Evolutionary conservation across 495 filamentous ascomycete genomes (phyloP), one percentile per base, ranked within the genome.

Genomic region (Cenococcum geophilum): DNA sequence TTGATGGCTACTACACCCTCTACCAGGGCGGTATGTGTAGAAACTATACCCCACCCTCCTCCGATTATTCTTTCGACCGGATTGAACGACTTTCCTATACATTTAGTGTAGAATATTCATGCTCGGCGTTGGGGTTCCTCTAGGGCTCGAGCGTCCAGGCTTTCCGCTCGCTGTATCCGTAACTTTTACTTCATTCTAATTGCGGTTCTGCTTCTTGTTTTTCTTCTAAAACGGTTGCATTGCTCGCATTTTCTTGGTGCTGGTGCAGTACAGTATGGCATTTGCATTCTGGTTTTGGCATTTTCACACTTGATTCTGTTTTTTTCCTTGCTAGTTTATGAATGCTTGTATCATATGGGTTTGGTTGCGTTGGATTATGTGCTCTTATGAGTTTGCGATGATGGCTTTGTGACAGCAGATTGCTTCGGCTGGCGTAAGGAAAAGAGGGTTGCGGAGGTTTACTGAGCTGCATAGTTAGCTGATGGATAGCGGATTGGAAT

Each of bases 91-190:
- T 18, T 10, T 10, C 43, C 43, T 48, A 48, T 48, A 18, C 43
- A 5, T 48, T 10, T 48, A 18, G 43, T 52, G 49, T 52, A 52
- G 49, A 27, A 25, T 23, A 61, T 20, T 42, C 36, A 32, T 35
- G 60, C 60, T 63, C 60, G 65, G 65, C 61, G 65, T 61, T 64
- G 60, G 60, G 12, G 10, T 57, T 55, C 34, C 43, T 20, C 60
- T 63, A 10, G 49, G 36, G 27, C 34, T 55, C 45, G 52, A 34
- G 23, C 55, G 36, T 60, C 21, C 47, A 52, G n/a, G 32, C 53
- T 42, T 55, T 43, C 42, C 57, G 65, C 60, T 64, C 60, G 61
- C 40, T 67, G 61, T 63, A 63, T 61, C 56, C 27, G 6, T 34
- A 59, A 63, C 12, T 51, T 50, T 32, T 60, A 25, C 22, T 51